These are phyloP conservation scores for Phtheirospermum japonicum DNA, from an alignment of 257 asterid genomes.

Conservation along the genomic window DNA sequence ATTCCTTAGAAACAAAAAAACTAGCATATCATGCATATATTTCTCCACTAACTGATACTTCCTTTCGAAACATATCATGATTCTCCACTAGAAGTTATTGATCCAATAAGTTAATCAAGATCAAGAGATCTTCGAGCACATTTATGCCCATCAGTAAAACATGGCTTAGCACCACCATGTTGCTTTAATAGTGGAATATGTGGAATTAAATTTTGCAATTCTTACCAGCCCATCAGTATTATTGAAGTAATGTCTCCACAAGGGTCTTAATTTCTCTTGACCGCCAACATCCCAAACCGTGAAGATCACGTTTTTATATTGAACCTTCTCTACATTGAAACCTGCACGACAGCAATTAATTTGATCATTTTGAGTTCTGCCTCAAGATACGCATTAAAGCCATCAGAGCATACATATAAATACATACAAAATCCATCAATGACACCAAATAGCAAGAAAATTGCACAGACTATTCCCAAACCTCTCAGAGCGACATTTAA, in stretches of 20 bases:
- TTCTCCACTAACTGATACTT: not conserved
- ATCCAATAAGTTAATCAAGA: not conserved
- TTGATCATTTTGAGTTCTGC: constrained; percentile 26
- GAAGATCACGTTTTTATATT: constrained; percentile 84
- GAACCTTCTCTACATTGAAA: constrained; percentile 96
- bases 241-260: constrained; percentile 96
- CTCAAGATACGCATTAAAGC: constrained; percentile 17
- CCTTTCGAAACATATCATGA: not conserved
- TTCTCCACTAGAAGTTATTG: not conserved
- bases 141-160: not conserved
- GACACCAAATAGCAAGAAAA: constrained; percentile 8
- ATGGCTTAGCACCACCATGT: constrained; percentile 11
- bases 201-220: constrained; percentile 21
- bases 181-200: not conserved
- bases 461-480: constrained; percentile 21
- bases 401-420: constrained; percentile 18
- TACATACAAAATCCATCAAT: constrained; percentile 13
- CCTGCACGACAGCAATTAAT: constrained; percentile 54
- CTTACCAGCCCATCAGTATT: constrained; percentile 95
- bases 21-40: not conserved
- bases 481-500: not conserved
- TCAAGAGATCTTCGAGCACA: not conserved
- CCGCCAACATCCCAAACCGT: constrained; percentile 99
- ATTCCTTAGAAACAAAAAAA: not conserved
- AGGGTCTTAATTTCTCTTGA: constrained; percentile 89